Evolutionary conservation across 2,329 filamentous ascomycete genomes (phyloP), one percentile per base, ranked within the genome.

Genomic region (Meredithiella fracta): DNA sequence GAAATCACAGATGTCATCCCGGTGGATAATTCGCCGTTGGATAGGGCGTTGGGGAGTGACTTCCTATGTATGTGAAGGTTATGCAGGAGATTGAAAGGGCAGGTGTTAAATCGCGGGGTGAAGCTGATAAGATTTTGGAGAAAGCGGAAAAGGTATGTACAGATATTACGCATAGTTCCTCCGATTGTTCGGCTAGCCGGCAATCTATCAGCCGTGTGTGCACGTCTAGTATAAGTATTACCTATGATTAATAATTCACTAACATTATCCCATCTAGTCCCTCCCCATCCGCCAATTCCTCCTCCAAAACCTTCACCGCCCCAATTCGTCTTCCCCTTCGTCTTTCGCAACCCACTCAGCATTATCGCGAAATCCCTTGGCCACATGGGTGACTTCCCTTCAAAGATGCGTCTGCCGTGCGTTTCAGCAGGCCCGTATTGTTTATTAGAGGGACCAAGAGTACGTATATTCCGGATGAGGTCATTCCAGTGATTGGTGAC

Each of bases 11-110:
- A 83, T 62, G 72, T 97, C 53, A 77, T 96, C 26, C 77, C 88
- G 1, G 89, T 97, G 11, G 91, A 97, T 71, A 97, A 97, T 65
- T 88, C 90, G 3, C 91, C 91, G 1, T 76, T 94, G 7, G 88
- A 94, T 65, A 85, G 85, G 14, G 76, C 78, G 0, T 74, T 97
- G 2, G 77, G 79, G 60, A 79, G 77, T 60, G 79, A 84, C 64
- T 97, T 65, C 78, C 74, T 2, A 80, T 79, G 60, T 97, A 96
- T 68, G 75, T 94, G 22, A 78, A 80, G 54, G 91, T 81, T 58
- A 95, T 98, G 90, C 80, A 80, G 63, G 77, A 80, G 60, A 83
- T 98, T 56, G 85, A 94, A 59, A 74, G 77, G 1, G 78, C 80
- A 0, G 71, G 74, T 8, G 74, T 89, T 17, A 81, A 75, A 14